These are phyloP conservation scores for Aspergillus awamori DNA, from an alignment of 2,329 filamentous ascomycete species.

Conservation along the genomic window DNA sequence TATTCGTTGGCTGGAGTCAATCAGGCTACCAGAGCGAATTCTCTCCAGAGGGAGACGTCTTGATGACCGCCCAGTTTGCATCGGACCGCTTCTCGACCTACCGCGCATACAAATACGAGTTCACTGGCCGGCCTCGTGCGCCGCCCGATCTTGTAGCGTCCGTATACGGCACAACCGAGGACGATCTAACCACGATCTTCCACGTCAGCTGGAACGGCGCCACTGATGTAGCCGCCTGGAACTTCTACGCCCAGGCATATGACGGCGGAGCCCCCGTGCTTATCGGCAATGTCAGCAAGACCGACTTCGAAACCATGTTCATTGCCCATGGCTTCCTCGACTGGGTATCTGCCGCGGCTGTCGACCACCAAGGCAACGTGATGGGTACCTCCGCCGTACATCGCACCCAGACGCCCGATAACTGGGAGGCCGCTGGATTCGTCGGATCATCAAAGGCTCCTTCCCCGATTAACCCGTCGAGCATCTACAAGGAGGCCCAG, in stretches of 20 bases:
- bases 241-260: slow-evolving; percentile 35
- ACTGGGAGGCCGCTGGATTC: slow-evolving; percentile 21
- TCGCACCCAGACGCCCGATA: slow-evolving; percentile 15
- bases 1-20: slow-evolving; percentile 41
- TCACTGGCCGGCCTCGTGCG: slow-evolving; percentile 34
- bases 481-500: background rate
- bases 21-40: slow-evolving; percentile 39
- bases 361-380: slow-evolving; percentile 25
- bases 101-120: slow-evolving; percentile 43
- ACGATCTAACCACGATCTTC: slow-evolving; percentile 32
- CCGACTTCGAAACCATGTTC: slow-evolving; percentile 40
- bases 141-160: slow-evolving; percentile 36
- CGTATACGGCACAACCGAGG: slow-evolving; percentile 30
- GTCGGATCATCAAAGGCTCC: background rate
- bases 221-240: slow-evolving; percentile 41
- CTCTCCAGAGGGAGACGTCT: slow-evolving; percentile 30
- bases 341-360: slow-evolving; percentile 31
- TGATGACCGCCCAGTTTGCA: slow-evolving; percentile 38
- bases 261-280: slow-evolving; percentile 28
- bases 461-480: slow-evolving; percentile 10
- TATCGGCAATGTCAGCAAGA: slow-evolving; percentile 30
- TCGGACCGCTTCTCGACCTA: slow-evolving; percentile 41
- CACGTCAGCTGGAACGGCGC: slow-evolving; percentile 45
- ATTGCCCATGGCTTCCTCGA: slow-evolving; percentile 31
- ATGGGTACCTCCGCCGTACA: slow-evolving; percentile 25